Evolutionary conservation across 768 basidiomycete species (phyloP), one percentile per base, ranked within the genome.

Genomic region (Russula sp.): DNA sequence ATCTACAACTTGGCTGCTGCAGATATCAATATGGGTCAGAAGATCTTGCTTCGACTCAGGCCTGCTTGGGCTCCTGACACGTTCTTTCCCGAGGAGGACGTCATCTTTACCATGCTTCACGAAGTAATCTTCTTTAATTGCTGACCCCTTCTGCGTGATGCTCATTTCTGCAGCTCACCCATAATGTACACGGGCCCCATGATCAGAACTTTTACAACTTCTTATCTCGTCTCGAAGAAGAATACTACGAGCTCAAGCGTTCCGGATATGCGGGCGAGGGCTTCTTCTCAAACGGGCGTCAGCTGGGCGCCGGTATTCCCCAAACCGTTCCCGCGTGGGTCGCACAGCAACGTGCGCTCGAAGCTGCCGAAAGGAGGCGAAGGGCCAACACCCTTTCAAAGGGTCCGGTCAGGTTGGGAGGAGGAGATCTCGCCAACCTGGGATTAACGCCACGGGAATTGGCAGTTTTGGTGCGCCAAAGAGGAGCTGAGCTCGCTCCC

Each of bases 251-350:
- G 3, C 78, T 97, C 7, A 84, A 85, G 66, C 78, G 84, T 20
- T 85, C 83, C 14, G 95, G 94, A 0, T 98, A 94, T 72, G 78
- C 86, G 6, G 93, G 95, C 14, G 94, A 97, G 73, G 95, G 94
- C 3, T 98, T 97, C 80, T 84, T 84, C 71, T 78, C 86, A 29
- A 75, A 79, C n/a, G 95, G 95, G 1, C 77, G 77, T 13, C 75
- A 85, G 29, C 70, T 98, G 0, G 91, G 93, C n/a, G 68, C 68
- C 7, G 81, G 83, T 36, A 73, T 86, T 20, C 85, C 86, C 2
- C 90, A 88, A 67, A 77, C 90, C 69, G 69, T 88, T 0, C 83
- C 90, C 2, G 81, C 79, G 13, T 80, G 87, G 68, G 61, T 86
- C 32, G 90, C 86, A 7, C 80, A 83, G 16, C 69, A 74, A 47